phyloP scores from a whole-genome alignment of 495 filamentous ascomycete species.

The Podospora pseudocomata region DNA sequence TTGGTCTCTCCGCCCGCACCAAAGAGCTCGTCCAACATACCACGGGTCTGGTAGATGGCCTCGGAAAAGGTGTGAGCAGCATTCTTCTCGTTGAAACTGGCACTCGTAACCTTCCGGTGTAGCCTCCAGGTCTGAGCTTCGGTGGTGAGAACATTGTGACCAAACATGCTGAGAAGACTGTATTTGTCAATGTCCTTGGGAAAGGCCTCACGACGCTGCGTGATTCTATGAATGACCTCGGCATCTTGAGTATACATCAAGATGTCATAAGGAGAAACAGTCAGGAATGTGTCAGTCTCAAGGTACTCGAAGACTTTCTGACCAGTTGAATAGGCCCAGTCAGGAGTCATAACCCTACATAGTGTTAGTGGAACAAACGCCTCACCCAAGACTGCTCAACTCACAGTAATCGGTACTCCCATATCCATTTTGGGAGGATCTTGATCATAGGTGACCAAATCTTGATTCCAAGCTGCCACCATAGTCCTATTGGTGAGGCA shows the following conservation, averaged over 20 bases:
- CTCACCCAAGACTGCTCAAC: not conserved
- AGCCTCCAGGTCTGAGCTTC: slow-evolving; percentile 62
- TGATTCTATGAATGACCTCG: slow-evolving; percentile 58
- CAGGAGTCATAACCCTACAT: slow-evolving; percentile 32
- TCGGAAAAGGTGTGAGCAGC: slow-evolving; percentile 62
- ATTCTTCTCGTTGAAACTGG: slow-evolving; percentile 70
- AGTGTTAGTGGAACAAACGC: slow-evolving; percentile 12
- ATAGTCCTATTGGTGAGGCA: slow-evolving; percentile 38
- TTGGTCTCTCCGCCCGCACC: slow-evolving; percentile 16
- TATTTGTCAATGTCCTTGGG: slow-evolving; percentile 62
- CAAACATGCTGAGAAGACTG: slow-evolving; percentile 56
- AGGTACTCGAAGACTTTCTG: slow-evolving; percentile 38
- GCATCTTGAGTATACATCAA: slow-evolving; percentile 53
- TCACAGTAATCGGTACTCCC: slow-evolving; percentile 47
- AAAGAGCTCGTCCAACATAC: slow-evolving; percentile 54
- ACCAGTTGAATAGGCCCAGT: slow-evolving; percentile 36
- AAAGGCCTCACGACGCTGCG: slow-evolving; percentile 59
- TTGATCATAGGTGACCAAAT: slow-evolving; percentile 50
- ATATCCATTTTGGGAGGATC: slow-evolving; percentile 45
- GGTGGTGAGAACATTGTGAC: slow-evolving; percentile 60
- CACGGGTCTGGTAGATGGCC: slow-evolving; percentile 53
- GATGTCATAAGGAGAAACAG: slow-evolving; percentile 48
- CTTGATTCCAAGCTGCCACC: slow-evolving; percentile 48
- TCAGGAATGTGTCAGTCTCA: slow-evolving; percentile 47
- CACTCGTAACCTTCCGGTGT: slow-evolving; percentile 65